These are phyloP conservation scores for Melampsora abietis-canadensis DNA, from an alignment of 1,284 basidiomycete species.

Conservation along the genomic window DNA sequence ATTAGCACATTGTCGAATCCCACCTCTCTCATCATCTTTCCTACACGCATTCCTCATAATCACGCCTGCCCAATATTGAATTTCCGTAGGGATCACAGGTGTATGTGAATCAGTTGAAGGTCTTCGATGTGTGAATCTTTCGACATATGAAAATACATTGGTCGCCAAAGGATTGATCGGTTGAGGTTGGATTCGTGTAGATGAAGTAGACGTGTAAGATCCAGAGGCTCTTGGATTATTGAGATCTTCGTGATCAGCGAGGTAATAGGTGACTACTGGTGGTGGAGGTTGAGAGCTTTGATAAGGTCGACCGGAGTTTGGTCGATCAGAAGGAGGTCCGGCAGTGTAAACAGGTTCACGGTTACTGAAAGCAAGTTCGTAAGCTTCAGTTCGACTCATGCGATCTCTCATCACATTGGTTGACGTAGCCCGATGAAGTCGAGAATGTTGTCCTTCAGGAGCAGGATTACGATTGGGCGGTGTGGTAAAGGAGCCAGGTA, in stretches of 20 bases:
- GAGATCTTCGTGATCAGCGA: constrained; percentile 50
- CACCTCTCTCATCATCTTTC: constrained; percentile 88
- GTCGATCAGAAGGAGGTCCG: neutral
- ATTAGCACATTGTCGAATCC: constrained; percentile 95
- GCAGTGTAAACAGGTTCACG: constrained; percentile 2
- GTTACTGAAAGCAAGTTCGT: neutral
- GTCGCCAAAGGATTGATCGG: constrained; percentile 58
- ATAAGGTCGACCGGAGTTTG: neutral
- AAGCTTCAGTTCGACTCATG: constrained; percentile 26
- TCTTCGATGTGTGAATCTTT: constrained; percentile 89
- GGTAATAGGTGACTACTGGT: constrained; percentile 44
- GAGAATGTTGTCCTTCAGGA: neutral
- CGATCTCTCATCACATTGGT: constrained; percentile 28
- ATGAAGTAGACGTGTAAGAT: constrained; percentile 50
- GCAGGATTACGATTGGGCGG: constrained; percentile 4
- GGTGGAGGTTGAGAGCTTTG: neutral
- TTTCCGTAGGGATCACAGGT: constrained; percentile 76
- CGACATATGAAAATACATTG: constrained; percentile 92
- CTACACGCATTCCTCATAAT: constrained; percentile 99
- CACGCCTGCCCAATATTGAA: constrained; percentile 98
- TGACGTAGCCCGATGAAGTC: constrained; percentile 27
- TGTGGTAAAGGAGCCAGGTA: constrained; percentile 1
- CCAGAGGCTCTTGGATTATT: constrained; percentile 42
- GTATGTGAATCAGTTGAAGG: constrained; percentile 73
- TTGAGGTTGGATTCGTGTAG: constrained; percentile 56